Evolutionary conservation across 805 yeast species (phyloP).

Genomic region (Metschnikowia borealis): DNA sequence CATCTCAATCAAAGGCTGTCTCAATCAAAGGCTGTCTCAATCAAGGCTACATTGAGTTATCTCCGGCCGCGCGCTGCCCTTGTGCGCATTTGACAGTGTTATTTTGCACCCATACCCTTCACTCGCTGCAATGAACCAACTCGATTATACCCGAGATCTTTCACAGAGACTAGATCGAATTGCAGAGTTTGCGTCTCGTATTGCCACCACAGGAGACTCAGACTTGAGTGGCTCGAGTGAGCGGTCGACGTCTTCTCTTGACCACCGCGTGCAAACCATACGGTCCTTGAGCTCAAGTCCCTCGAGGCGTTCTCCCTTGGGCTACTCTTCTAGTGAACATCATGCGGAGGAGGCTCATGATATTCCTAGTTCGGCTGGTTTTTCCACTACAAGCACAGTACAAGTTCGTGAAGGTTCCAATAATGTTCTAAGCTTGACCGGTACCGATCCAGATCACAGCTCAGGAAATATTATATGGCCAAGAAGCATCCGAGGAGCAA

Average conservation of each 20-base stretch:
- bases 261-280: constrained; percentile 4
- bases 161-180: constrained; percentile 21
- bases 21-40: neutral
- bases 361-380: neutral
- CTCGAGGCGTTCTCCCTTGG: neutral
- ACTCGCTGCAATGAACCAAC: constrained; percentile 1
- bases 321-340: neutral
- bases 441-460: neutral
- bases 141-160: constrained; percentile 2
- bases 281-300: constrained; percentile 3
- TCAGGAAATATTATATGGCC: neutral
- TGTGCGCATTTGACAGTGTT: neutral
- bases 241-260: neutral
- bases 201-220: constrained; percentile 5
- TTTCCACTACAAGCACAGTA: neutral
- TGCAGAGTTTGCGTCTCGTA: constrained; percentile 24
- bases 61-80: neutral
- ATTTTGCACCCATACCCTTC: constrained; percentile 3
- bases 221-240: constrained; percentile 3
- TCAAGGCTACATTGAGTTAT: neutral
- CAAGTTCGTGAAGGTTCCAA: neutral
- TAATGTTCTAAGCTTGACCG: neutral
- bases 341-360: neutral
- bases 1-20: neutral
- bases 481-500: neutral